Conservation (phyloP, 345 rosid species). For the Citrus cavaleriei region DNA sequence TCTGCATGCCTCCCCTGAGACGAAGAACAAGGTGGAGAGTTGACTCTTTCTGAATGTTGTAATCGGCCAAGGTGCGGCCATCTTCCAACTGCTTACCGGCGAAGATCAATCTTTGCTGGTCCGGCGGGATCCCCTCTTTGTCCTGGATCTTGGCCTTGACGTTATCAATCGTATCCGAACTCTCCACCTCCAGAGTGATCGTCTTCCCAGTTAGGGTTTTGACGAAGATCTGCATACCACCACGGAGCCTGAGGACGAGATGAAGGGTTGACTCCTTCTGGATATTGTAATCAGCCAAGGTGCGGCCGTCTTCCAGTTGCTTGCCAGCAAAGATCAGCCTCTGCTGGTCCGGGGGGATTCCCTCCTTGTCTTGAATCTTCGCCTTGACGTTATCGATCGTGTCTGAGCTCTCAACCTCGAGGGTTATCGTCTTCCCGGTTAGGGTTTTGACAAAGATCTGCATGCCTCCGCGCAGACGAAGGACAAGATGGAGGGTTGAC, state of each 20-base stretch:
- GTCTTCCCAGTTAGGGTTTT: slow-evolving; percentile 11
- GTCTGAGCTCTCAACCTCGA: slow-evolving; percentile 11
- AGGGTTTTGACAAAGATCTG: slow-evolving; percentile 18
- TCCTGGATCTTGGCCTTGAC: slow-evolving; percentile 17
- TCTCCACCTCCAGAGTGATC: slow-evolving; percentile 12
- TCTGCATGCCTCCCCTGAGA: slow-evolving; percentile 12
- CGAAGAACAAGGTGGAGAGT: slow-evolving; percentile 13
- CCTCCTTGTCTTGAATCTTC: slow-evolving; percentile 16
- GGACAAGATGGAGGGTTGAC: slow-evolving; percentile 10
- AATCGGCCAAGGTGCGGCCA: slow-evolving; percentile 9
- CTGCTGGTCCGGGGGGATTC: slow-evolving; percentile 12
- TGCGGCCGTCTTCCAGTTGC: slow-evolving; percentile 12
- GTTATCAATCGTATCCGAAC: slow-evolving; percentile 11
- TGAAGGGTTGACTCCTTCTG: slow-evolving; percentile 15
- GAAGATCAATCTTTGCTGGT: slow-evolving; percentile 11
- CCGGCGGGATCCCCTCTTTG: slow-evolving; percentile 16
- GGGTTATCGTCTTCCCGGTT: slow-evolving; percentile 10
- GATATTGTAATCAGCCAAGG: slow-evolving; percentile 13
- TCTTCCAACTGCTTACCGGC: slow-evolving; percentile 15
- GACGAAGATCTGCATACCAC: slow-evolving; percentile 17
- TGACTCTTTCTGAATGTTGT: slow-evolving; percentile 12
- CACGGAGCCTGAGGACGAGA: slow-evolving; percentile 3
- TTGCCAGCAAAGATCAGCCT: slow-evolving; percentile 12
- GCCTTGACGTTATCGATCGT: slow-evolving; percentile 16
- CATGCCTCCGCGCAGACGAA: slow-evolving; percentile 10